Evolutionary conservation across 495 filamentous ascomycete species (phyloP).

Genomic region (Penicillium ochrochloron): DNA sequence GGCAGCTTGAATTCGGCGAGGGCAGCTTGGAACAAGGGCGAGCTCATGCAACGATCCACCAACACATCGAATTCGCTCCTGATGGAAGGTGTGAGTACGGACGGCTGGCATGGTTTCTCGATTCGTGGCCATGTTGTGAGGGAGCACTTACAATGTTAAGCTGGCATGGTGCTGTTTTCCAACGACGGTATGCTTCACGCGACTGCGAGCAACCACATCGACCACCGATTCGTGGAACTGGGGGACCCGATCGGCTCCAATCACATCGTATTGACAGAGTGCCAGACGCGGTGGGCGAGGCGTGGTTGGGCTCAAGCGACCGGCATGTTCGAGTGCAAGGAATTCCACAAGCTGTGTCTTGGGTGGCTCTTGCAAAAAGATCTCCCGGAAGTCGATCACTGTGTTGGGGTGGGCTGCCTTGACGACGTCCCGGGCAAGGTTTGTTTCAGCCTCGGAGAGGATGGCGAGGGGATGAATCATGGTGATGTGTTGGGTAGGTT

Average conservation of each 20-base stretch:
- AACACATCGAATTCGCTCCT: conserved; percentile 68
- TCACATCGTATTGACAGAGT: conserved; percentile 69
- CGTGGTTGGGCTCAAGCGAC: conserved; percentile 48
- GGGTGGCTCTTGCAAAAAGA: conserved; percentile 56
- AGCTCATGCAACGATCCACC: conserved; percentile 61
- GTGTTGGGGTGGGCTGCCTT: conserved; percentile 44
- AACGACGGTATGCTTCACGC: conserved; percentile 57
- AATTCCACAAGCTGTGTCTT: conserved; percentile 53
- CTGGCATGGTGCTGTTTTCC: conserved; percentile 63
- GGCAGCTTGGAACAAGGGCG: conserved; percentile 64
- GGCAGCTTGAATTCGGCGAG: conserved; percentile 66
- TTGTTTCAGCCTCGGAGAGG: conserved; percentile 53
- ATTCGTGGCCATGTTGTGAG: background rate
- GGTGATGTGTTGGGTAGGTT: background rate
- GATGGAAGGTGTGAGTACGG: background rate
- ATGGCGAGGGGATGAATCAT: conserved; percentile 53
- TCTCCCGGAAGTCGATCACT: conserved; percentile 57
- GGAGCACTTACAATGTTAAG: conserved; percentile 58
- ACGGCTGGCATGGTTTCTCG: background rate
- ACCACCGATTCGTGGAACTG: conserved; percentile 67
- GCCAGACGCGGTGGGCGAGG: conserved; percentile 62
- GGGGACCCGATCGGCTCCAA: conserved; percentile 58
- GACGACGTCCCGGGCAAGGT: conserved; percentile 52
- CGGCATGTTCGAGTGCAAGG: conserved; percentile 55
- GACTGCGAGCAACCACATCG: conserved; percentile 55